These are phyloP conservation scores for Plenodomus tracheiphilus DNA, from an alignment of 2,329 filamentous ascomycete genomes.

Conservation along the genomic window DNA sequence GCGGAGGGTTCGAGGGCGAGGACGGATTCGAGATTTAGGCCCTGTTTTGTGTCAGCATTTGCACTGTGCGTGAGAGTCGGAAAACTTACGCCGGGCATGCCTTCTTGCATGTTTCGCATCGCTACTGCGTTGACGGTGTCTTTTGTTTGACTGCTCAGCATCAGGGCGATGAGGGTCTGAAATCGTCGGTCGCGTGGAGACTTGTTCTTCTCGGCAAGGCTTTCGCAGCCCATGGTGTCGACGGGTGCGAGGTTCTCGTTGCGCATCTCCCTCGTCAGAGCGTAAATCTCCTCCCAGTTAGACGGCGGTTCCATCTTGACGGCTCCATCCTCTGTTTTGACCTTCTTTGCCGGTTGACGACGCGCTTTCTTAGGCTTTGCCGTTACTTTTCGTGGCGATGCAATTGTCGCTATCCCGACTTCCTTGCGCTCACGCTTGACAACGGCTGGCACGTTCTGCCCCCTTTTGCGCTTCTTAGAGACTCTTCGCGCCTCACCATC, in stretches of 20 bases:
- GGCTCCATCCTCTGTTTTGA: conserved; percentile 28
- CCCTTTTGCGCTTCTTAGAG: conserved; percentile 54
- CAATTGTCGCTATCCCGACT: conserved; percentile 15
- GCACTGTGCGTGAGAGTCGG: background rate
- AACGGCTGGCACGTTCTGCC: conserved; percentile 33
- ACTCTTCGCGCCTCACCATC: conserved; percentile 20
- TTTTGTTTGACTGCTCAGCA: conserved; percentile 92
- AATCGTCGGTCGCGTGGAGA: conserved; percentile 68
- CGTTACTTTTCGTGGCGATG: conserved; percentile 31
- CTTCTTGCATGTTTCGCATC: conserved; percentile 76
- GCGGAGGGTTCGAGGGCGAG: conserved; percentile 68
- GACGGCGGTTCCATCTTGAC: conserved; percentile 65
- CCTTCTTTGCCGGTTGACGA: conserved; percentile 42
- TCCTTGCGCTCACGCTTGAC: conserved; percentile 38
- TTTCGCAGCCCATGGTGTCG: conserved; percentile 96
- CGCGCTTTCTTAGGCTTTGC: conserved; percentile 40
- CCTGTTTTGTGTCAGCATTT: conserved; percentile 21
- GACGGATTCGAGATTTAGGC: conserved; percentile 75
- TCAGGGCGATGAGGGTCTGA: conserved; percentile 83
- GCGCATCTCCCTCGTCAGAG: conserved; percentile 76
- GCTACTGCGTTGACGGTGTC: conserved; percentile 86
- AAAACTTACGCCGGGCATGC: conserved; percentile 59
- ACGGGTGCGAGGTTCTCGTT: conserved; percentile 76
- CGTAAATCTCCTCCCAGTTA: conserved; percentile 84
- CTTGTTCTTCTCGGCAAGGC: conserved; percentile 62